Conservation (phyloP, 768 basidiomycete species). For the Mycena olivaceomarginata region DNA sequence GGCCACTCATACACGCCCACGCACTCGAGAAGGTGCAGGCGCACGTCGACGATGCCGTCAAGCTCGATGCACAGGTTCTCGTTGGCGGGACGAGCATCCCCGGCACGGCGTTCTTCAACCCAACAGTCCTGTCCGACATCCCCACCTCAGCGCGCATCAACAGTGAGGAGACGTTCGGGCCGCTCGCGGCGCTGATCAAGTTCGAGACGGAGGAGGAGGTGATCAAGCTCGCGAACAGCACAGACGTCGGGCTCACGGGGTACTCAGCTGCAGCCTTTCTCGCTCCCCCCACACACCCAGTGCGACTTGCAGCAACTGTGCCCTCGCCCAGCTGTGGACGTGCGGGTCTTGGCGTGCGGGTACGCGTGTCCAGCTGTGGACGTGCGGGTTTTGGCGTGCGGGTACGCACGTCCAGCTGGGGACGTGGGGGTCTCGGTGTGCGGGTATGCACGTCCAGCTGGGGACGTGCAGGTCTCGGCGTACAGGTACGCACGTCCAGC, state of each 20-base stretch:
- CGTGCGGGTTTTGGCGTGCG: too few relatives aligned
- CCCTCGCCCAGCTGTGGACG: too few relatives aligned
- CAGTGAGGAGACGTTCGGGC: slow-evolving; percentile 96
- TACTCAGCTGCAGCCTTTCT: too few relatives aligned
- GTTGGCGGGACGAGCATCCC: slow-evolving; percentile 88
- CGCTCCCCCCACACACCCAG: too few relatives aligned
- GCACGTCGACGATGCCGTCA: slow-evolving; percentile 93
- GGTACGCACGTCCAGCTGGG: too few relatives aligned
- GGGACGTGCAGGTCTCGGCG: too few relatives aligned
- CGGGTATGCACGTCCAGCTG: too few relatives aligned
- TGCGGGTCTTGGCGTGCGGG: too few relatives aligned
- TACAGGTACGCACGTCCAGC: too few relatives aligned
- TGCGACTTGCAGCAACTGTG: too few relatives aligned
- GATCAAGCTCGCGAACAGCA: slow-evolving; percentile 87
- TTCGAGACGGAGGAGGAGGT: slow-evolving; percentile 98
- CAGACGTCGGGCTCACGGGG: slow-evolving; percentile 92
- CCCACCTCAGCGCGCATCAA: slow-evolving; percentile 78
- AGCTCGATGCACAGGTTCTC: slow-evolving; percentile 90
- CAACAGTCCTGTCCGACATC: slow-evolving; percentile 94
- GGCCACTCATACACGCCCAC: slow-evolving; percentile 92
- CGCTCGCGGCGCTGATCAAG: slow-evolving; percentile 88
- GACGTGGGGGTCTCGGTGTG: too few relatives aligned
- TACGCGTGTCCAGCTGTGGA: too few relatives aligned
- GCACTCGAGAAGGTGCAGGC: slow-evolving; percentile 90
- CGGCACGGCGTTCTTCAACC: slow-evolving; percentile 83